Evolutionary conservation across 768 basidiomycete genomes (phyloP).

Genomic region (Podaxis carcinomalis): DNA sequence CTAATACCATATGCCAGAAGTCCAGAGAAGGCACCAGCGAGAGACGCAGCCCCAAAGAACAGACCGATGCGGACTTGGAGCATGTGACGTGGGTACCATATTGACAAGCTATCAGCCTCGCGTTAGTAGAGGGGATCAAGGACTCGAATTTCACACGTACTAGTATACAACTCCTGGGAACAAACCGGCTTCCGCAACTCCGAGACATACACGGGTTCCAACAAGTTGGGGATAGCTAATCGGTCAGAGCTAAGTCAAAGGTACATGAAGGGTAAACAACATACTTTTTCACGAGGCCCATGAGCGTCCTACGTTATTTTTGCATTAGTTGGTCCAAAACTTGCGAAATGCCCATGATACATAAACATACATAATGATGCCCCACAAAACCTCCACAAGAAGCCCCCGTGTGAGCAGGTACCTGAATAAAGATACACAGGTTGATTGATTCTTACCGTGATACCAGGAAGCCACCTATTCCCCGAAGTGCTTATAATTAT

Average conservation of each 20-base stretch:
- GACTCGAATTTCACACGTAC: slow-evolving; percentile 29
- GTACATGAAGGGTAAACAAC: slow-evolving; percentile 3
- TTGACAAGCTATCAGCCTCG: slow-evolving; percentile 40
- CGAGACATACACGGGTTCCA: slow-evolving; percentile 53
- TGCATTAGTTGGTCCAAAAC: background rate
- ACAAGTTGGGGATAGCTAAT: slow-evolving; percentile 59
- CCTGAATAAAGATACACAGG: slow-evolving; percentile 13
- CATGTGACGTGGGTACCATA: slow-evolving; percentile 66
- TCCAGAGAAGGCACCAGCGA: slow-evolving; percentile 62
- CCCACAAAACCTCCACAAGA: slow-evolving; percentile 51
- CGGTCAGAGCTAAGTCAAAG: background rate
- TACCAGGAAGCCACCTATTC: slow-evolving; percentile 58
- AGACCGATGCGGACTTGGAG: slow-evolving; percentile 56
- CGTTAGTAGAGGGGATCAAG: background rate
- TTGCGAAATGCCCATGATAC: background rate
- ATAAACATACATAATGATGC: slow-evolving; percentile 48
- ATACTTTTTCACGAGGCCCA: slow-evolving; percentile 67
- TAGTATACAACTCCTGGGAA: slow-evolving; percentile 76
- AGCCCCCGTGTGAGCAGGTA: background rate
- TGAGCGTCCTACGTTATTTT: slow-evolving; percentile 41
- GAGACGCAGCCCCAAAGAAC: slow-evolving; percentile 63
- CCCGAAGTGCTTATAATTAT: background rate
- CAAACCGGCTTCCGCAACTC: slow-evolving; percentile 64
- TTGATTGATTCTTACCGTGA: slow-evolving; percentile 38
- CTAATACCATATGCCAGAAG: slow-evolving; percentile 52